Evolutionary conservation across 371 early-diverging fungal genomes (phyloP).

Genomic region (Saksenaea oblongispora): DNA sequence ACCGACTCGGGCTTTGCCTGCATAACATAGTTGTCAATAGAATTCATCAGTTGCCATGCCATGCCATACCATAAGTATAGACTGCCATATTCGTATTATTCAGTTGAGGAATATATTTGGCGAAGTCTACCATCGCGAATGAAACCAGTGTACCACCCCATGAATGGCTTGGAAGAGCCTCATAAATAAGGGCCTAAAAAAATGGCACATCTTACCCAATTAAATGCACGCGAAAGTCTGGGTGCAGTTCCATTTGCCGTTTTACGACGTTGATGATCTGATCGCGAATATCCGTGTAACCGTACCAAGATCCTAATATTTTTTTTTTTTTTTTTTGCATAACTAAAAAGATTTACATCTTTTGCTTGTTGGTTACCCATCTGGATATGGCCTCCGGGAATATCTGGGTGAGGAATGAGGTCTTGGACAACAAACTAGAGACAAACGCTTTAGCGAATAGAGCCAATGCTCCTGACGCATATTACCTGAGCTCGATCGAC

Average conservation of each 20-base stretch:
- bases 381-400: neutral
- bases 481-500: neutral
- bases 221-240: slow-evolving; percentile 1
- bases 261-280: neutral
- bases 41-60: neutral
- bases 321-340: neutral
- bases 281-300: neutral
- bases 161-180: neutral
- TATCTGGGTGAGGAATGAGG: slow-evolving; percentile 2
- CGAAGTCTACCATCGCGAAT: slow-evolving; percentile 1
- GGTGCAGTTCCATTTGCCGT: neutral
- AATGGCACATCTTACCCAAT: neutral
- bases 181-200: neutral
- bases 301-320: neutral
- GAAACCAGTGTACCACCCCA: slow-evolving; percentile 4
- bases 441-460: neutral
- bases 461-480: too few relatives aligned
- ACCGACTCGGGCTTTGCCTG: slow-evolving; percentile 1
- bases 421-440: neutral
- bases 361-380: neutral
- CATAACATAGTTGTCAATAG: neutral
- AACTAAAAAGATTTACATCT: neutral
- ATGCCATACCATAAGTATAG: slow-evolving; percentile 4
- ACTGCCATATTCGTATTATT: neutral
- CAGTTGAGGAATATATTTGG: neutral